A percentile compares a stretch with the other conserved stretches of the same genome.
Evolutionary conservation across 2,329 filamentous ascomycete species (phyloP).

Genomic region (Nectriaceae sp.): DNA sequence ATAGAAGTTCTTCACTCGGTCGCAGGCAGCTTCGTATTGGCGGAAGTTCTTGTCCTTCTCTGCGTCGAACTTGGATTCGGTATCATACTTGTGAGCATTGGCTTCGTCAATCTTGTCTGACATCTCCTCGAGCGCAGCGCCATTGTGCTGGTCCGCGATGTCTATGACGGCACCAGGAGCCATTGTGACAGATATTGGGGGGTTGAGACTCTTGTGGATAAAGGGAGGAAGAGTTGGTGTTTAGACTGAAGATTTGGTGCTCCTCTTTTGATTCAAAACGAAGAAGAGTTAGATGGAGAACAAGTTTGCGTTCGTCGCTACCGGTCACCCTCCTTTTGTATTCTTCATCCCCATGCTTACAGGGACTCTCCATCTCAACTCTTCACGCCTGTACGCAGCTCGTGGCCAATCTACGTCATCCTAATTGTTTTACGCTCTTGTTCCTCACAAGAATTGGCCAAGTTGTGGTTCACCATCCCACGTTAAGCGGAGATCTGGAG

Average conservation of each 20-base stretch:
- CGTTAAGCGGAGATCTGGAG: constrained; percentile 23
- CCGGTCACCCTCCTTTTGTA: constrained; percentile 16
- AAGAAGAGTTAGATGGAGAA: not conserved
- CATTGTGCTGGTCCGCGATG: constrained; percentile 24
- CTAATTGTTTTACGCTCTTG: constrained; percentile 18
- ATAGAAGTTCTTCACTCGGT: constrained; percentile 87
- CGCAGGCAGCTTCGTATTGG: constrained; percentile 80
- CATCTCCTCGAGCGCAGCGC: constrained; percentile 46
- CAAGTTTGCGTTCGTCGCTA: constrained; percentile 1
- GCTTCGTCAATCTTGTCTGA: constrained; percentile 54
- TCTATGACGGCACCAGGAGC: constrained; percentile 27
- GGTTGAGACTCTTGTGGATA: not conserved
- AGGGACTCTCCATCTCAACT: constrained; percentile 13
- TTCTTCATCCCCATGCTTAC: constrained; percentile 1
- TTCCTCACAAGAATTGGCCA: constrained; percentile 20
- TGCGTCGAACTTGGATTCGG: constrained; percentile 66
- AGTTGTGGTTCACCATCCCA: constrained; percentile 14
- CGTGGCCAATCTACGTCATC: constrained; percentile 25
- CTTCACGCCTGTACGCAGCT: constrained; percentile 17
- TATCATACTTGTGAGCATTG: constrained; percentile 53
- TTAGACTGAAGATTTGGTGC: not conserved
- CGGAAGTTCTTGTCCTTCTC: constrained; percentile 82
- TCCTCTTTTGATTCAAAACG: not conserved
- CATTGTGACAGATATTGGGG: constrained; percentile 22
- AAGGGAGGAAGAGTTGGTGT: not conserved